A percentile compares a stretch with the other conserved stretches of the same genome.
Evolutionary conservation across 768 basidiomycete species (phyloP).

Genomic region (Nidula microcarpa): DNA sequence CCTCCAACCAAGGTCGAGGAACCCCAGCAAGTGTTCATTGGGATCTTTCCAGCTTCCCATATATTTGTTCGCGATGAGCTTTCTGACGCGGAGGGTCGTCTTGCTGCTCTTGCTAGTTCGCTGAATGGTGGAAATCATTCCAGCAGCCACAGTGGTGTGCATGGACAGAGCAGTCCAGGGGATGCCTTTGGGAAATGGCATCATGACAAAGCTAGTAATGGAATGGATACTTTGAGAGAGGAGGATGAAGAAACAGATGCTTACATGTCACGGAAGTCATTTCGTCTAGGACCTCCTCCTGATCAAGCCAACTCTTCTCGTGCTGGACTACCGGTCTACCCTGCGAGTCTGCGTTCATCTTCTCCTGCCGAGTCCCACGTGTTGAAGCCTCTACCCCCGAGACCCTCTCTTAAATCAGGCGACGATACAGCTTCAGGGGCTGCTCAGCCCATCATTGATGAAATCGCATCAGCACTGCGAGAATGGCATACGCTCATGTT

Average conservation of each 20-base stretch:
- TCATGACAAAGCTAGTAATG: conserved; percentile 36
- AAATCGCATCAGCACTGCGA: conserved; percentile 92
- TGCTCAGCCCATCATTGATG: conserved; percentile 89
- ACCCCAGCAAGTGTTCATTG: conserved; percentile 86
- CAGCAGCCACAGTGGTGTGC: conserved; percentile 24
- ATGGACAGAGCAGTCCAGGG: conserved; percentile 39
- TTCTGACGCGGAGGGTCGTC: conserved; percentile 82
- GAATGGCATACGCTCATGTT: conserved; percentile 96
- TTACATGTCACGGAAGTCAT: conserved; percentile 49
- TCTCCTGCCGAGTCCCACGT: conserved; percentile 63
- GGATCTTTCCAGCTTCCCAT: conserved; percentile 90
- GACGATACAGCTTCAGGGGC: conserved; percentile 88
- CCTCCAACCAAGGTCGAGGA: conserved; percentile 64
- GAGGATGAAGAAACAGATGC: conserved; percentile 53
- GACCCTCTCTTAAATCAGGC: conserved; percentile 92
- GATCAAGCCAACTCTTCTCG: conserved; percentile 74
- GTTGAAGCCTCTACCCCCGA: conserved; percentile 76
- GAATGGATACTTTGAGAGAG: conserved; percentile 59
- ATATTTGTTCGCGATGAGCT: conserved; percentile 84
- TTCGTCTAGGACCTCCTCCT: conserved; percentile 69
- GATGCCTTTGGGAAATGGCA: conserved; percentile 46
- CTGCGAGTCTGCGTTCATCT: conserved; percentile 71
- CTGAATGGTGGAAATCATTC: conserved; percentile 32
- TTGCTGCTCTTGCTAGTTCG: conserved; percentile 70
- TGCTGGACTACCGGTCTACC: conserved; percentile 69